Evolutionary conservation across 139 green algal genomes (phyloP).

Genomic region (Nannochloris sp.): DNA sequence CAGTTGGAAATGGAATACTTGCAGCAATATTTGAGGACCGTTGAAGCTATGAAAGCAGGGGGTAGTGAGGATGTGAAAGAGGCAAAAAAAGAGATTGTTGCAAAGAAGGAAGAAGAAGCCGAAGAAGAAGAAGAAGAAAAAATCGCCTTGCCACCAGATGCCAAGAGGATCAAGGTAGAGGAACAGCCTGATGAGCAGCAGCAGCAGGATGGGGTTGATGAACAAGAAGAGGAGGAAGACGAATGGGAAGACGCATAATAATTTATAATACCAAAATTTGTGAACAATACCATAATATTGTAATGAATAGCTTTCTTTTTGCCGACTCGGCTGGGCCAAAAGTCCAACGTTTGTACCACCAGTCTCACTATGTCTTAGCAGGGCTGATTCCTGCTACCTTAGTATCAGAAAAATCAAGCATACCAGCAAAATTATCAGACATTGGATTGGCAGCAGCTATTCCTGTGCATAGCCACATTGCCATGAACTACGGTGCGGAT

Average conservation of each 20-base stretch:
- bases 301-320: conserved; percentile 24
- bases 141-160: neutral
- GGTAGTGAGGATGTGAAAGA: neutral
- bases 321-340: conserved; percentile 18
- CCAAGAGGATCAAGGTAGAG: conserved; percentile 5
- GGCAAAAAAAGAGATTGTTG: neutral
- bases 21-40: conserved; percentile 22
- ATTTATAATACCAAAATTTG: too few relatives aligned
- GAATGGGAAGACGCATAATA: conserved; percentile 18
- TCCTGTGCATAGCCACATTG: conserved; percentile 27
- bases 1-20: conserved; percentile 18
- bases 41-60: conserved; percentile 7
- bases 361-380: conserved; percentile 18
- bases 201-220: neutral
- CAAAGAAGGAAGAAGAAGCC: neutral
- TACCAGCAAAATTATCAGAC: conserved; percentile 22
- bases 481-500: conserved; percentile 23
- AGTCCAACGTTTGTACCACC: conserved; percentile 17
- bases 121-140: conserved; percentile 1
- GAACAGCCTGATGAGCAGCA: neutral
- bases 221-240: conserved; percentile 9
- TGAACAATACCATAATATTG: too few relatives aligned
- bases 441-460: conserved; percentile 16
- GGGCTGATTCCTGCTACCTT: conserved; percentile 21
- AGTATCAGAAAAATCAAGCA: conserved; percentile 16